phyloP scores from a whole-genome alignment of 257 asterid genomes.

The Solanum arcanum region DNA sequence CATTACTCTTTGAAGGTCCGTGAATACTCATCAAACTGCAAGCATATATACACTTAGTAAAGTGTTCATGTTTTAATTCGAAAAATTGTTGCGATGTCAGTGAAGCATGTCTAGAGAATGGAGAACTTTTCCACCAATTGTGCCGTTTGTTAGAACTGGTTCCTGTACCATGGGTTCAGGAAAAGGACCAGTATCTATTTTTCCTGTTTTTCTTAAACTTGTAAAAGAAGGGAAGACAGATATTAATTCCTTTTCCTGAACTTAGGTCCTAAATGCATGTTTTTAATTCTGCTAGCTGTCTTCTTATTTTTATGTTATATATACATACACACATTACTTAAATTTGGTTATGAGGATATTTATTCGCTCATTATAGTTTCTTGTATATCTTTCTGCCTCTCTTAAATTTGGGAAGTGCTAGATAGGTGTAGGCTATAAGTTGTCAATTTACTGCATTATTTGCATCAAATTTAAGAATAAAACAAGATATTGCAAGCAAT shows the following conservation, averaged over 20 bases:
- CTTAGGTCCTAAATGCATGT: not conserved
- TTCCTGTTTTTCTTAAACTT: not conserved
- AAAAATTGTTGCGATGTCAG: not conserved
- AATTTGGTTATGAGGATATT: not conserved
- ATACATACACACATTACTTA: not conserved
- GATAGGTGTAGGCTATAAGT: not conserved
- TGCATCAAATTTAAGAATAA: not conserved
- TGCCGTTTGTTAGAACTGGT: not conserved
- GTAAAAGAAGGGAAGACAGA: not conserved
- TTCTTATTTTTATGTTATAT: not conserved
- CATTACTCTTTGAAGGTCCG: slow-evolving; percentile 83
- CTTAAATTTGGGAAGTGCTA: not conserved
- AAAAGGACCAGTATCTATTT: not conserved
- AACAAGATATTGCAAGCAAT: not conserved
- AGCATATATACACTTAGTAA: not conserved
- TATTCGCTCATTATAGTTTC: not conserved
- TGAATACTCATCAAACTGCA: not conserved
- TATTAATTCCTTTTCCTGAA: not conserved
- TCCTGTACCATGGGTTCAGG: not conserved
- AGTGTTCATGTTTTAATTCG: not conserved
- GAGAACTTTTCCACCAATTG: not conserved
- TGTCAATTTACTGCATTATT: not conserved
- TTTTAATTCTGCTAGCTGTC: not conserved
- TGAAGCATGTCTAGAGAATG: not conserved
- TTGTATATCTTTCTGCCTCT: not conserved